Evolutionary conservation across 1,139 yeast genomes (phyloP).

Genomic region (Lodderomyces jiufengensis): DNA sequence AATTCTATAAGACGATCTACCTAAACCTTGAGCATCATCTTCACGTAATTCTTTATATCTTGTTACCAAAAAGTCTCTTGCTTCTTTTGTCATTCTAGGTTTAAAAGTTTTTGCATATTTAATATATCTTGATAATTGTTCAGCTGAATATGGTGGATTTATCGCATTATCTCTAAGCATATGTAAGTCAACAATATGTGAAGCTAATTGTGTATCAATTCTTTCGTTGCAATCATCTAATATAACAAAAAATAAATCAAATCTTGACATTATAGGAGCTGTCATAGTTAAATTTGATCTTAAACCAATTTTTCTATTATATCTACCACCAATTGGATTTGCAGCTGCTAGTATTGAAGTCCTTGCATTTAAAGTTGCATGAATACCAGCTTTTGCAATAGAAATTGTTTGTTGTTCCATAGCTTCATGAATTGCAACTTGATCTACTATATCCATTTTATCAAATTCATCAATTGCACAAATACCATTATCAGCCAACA

Average conservation of each 20-base stretch:
- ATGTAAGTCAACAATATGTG: conserved; percentile 90
- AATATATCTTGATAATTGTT: conserved; percentile 84
- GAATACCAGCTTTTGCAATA: conserved; percentile 97
- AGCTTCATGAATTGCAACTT: conserved; percentile 99
- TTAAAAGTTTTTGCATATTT: conserved; percentile 91
- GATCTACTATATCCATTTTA: conserved; percentile 93
- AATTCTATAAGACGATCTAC: conserved; percentile 83
- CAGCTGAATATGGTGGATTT: conserved; percentile 84
- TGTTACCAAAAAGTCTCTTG: conserved; percentile 72
- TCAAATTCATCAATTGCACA: conserved; percentile 99
- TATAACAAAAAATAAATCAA: conserved; percentile 91
- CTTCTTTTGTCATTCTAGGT: conserved; percentile 81
- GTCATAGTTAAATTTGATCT: conserved; percentile 92
- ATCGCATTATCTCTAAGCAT: conserved; percentile 91
- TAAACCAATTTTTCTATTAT: conserved; percentile 79
- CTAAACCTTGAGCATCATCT: conserved; percentile 91
- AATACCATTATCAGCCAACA: conserved; percentile 98
- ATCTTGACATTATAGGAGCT: conserved; percentile 99
- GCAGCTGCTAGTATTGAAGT: conserved; percentile 97
- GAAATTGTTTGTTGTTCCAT: conserved; percentile 99
- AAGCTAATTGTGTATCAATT: conserved; percentile 84
- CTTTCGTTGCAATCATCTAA: conserved; percentile 93
- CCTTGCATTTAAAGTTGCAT: conserved; percentile 94
- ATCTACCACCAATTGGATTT: conserved; percentile 93
- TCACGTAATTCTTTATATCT: conserved; percentile 84